A percentile compares a stretch with the other conserved stretches of the same genome.
Evolutionary conservation across 768 basidiomycete species (phyloP).

Genomic region (Mycena sanguinolenta): DNA sequence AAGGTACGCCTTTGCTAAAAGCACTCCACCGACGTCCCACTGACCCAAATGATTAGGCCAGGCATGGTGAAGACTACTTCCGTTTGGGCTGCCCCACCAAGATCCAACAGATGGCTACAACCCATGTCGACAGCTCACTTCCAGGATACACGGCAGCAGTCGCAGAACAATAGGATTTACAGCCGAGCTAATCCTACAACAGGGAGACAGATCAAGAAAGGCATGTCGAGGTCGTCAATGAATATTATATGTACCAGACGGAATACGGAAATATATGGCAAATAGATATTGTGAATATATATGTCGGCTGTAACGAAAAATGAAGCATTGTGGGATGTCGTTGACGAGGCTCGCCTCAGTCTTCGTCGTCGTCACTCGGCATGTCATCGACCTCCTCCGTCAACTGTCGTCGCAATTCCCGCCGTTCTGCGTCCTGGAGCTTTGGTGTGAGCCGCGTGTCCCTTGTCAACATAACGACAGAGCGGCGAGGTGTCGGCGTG

Average conservation of each 20-base stretch:
- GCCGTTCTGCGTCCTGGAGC: slow-evolving; percentile 41
- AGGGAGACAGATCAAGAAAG: slow-evolving; percentile 32
- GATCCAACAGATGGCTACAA: slow-evolving; percentile 25
- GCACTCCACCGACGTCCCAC: neutral
- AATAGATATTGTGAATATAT: slow-evolving; percentile 17
- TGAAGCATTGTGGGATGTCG: neutral
- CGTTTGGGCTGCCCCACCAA: slow-evolving; percentile 35
- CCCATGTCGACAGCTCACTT: slow-evolving; percentile 27
- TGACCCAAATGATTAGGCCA: neutral
- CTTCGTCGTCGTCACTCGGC: slow-evolving; percentile 42
- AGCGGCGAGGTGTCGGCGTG: slow-evolving; percentile 46
- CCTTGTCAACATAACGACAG: slow-evolving; percentile 35
- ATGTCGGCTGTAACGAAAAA: no score
- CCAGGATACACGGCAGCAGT: slow-evolving; percentile 23
- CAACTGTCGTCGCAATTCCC: slow-evolving; percentile 46
- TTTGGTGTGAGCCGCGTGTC: slow-evolving; percentile 41
- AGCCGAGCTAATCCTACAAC: slow-evolving; percentile 30
- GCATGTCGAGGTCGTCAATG: slow-evolving; percentile 34
- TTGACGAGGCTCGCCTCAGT: slow-evolving; percentile 13
- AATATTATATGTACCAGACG: slow-evolving; percentile 27
- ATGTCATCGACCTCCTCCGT: slow-evolving; percentile 53
- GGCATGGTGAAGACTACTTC: slow-evolving; percentile 35
- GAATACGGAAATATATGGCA: slow-evolving; percentile 23
- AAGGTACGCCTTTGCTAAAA: slow-evolving; percentile 12
- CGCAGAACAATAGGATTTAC: slow-evolving; percentile 21